Base-by-base conservation (phyloP, 345 rosid genomes). In the Limnanthes douglasii region DNA sequence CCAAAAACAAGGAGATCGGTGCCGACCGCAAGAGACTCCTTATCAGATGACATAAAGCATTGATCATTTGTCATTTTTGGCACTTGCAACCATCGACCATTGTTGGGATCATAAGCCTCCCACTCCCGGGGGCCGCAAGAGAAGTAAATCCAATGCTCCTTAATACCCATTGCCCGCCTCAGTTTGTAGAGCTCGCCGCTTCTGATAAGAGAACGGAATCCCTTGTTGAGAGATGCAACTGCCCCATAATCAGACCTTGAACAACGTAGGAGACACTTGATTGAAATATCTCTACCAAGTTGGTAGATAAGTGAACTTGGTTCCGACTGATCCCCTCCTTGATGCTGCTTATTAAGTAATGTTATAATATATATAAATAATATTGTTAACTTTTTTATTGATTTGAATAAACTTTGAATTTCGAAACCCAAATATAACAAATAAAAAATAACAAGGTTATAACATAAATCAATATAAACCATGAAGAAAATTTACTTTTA, bases 1-100 rank as follows among this genome's bases (percentile, higher is more conserved):
- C 92, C 88, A 48, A 86, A 75, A 14, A 86, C 96, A 26, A 86
- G 94, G 17, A 86, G 77, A 31, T 86, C 92, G 1, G 96, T 86
- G 17, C 96, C 96, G 51, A 86, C 96, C 15, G 94, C 96, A 55
- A 86, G 50, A 15, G 96, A 86, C 54, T 85, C 96, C 58, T 78
- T 80, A 43, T 85, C 96, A 0, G 86, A 69, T 33, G 64, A 74
- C 66, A 61, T 77, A 48, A 78, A 79, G 56, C 66, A 72, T 4
- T 70, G 86, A 20, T 74, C 66, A 2, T 69, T 66, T 57, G 78
- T 56, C 80, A 81, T 86, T 27, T 58, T 52, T 3, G 96, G 96
- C 40, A 86, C 47, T 60, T 65, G 78, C 96, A 81, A 77, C 94
- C 94, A 81, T 52, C 70, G 58, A 12, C 47, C 18, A 11, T 57